phyloP scores from a whole-genome alignment of 345 rosid species.

The Syzygium oleosum region DNA sequence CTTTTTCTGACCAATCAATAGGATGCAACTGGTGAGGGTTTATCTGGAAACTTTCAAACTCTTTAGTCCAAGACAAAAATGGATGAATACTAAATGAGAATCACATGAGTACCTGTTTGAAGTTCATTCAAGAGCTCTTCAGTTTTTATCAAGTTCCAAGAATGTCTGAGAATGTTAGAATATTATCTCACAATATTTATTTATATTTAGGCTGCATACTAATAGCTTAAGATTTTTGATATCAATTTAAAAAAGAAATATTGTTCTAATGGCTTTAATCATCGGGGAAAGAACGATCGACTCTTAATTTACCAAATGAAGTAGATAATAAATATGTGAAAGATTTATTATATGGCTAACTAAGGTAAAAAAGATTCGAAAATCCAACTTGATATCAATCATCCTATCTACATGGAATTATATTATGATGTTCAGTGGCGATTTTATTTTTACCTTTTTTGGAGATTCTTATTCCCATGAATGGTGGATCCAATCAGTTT shows the following conservation, averaged over 20 bases:
- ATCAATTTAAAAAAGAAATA: not conserved
- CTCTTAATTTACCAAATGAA: not conserved
- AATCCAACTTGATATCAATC: not conserved
- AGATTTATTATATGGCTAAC: fast-evolving
- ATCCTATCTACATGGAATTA: not conserved
- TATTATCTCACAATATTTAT: not conserved
- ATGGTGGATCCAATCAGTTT: too few species aligned
- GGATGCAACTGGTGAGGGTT: not conserved
- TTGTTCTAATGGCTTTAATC: fast-evolving
- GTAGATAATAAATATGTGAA: not conserved
- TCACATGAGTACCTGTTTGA: not conserved
- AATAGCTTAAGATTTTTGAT: not conserved
- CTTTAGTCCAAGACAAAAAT: not conserved
- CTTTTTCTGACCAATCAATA: not conserved
- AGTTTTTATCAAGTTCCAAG: not conserved
- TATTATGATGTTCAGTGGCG: not conserved
- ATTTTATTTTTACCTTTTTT: not conserved
- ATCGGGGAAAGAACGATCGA: not conserved
- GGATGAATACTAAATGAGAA: not conserved
- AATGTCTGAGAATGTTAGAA: not conserved
- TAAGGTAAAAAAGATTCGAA: not conserved
- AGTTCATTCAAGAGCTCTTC: not conserved
- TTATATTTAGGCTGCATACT: fast-evolving
- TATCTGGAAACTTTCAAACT: not conserved
- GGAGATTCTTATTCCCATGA: too few species aligned